Percentiles rank a stretch among this genome's conserved stretches.
phyloP scores from a whole-genome alignment of 1,139 yeast genomes.

The Hemisphaericaspora lyxosophila region DNA sequence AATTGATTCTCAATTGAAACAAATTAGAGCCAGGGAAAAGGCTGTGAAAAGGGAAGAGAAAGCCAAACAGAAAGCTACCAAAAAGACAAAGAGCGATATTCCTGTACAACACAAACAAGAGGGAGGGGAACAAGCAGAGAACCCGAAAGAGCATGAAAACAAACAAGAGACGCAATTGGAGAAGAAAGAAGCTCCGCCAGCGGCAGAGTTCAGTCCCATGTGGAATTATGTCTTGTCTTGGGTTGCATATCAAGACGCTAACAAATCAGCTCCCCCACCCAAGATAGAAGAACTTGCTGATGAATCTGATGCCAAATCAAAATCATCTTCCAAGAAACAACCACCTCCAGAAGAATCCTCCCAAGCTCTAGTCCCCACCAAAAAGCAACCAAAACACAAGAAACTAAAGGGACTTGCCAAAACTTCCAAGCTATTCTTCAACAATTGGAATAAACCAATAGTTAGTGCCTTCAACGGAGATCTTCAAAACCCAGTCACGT shows the following conservation, averaged over 20 bases:
- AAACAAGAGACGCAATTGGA: slow-evolving; percentile 14
- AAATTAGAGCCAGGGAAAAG: slow-evolving; percentile 14
- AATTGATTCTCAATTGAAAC: slow-evolving; percentile 17
- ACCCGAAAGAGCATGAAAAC: slow-evolving; percentile 2
- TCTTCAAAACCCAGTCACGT: background rate
- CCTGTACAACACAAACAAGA: slow-evolving; percentile 6
- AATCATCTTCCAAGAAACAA: background rate
- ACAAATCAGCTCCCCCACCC: slow-evolving; percentile 3
- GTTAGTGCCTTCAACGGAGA: slow-evolving; percentile 11
- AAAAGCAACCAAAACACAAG: slow-evolving; percentile 10
- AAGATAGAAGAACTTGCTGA: background rate
- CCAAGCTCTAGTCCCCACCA: background rate
- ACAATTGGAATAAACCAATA: slow-evolving; percentile 40
- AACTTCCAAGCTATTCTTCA: slow-evolving; percentile 22
- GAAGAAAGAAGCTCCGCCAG: slow-evolving; percentile 13
- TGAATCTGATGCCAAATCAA: slow-evolving; percentile 1
- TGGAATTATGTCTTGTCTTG: slow-evolving; percentile 42
- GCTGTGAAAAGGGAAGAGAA: slow-evolving; percentile 3
- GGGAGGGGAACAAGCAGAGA: slow-evolving; percentile 2
- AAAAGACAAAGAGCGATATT: slow-evolving; percentile 1
- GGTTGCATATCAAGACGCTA: slow-evolving; percentile 28
- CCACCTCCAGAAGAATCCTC: background rate
- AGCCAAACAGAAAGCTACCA: slow-evolving; percentile 5
- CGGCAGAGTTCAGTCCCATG: slow-evolving; percentile 29
- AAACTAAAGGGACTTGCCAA: slow-evolving; percentile 22